Conservation (phyloP, 108 stramenopile species). For the Fragilaria crotonensis region DNA sequence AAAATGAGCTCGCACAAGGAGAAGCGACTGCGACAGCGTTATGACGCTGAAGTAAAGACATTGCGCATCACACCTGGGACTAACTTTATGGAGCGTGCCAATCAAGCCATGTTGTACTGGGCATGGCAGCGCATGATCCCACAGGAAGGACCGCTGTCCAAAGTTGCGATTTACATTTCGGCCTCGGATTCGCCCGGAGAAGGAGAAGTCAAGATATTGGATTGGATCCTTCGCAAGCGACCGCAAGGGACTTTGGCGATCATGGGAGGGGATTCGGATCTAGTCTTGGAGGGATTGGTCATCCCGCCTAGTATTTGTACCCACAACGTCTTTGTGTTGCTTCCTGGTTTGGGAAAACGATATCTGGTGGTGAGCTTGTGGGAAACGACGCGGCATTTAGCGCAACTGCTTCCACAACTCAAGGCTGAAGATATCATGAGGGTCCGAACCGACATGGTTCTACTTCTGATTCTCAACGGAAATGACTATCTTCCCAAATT, state of each 20-base stretch:
- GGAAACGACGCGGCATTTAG: constrained; percentile 56
- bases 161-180: constrained; percentile 62
- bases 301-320: constrained; percentile 52
- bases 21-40: constrained; percentile 5
- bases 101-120: constrained; percentile 75
- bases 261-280: constrained; percentile 82
- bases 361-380: constrained; percentile 50
- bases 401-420: constrained; percentile 16
- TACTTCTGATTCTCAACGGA: constrained; percentile 79
- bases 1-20: constrained; percentile 26
- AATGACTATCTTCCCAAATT: constrained; percentile 87
- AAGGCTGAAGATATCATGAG: constrained; percentile 23
- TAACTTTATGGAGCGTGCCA: constrained; percentile 55
- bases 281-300: constrained; percentile 77
- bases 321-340: constrained; percentile 73
- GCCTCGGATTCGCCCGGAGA: constrained; percentile 78
- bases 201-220: constrained; percentile 86
- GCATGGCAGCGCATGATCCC: constrained; percentile 63
- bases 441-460: constrained; percentile 63
- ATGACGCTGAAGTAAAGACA: constrained; percentile 24
- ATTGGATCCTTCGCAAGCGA: constrained; percentile 54
- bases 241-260: constrained; percentile 60
- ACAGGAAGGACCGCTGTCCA: constrained; percentile 16
- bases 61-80: constrained; percentile 76
- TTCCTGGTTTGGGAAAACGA: constrained; percentile 31